phyloP scores from a whole-genome alignment of 2,329 filamentous ascomycete species.

The Bipolaris victoriae region DNA sequence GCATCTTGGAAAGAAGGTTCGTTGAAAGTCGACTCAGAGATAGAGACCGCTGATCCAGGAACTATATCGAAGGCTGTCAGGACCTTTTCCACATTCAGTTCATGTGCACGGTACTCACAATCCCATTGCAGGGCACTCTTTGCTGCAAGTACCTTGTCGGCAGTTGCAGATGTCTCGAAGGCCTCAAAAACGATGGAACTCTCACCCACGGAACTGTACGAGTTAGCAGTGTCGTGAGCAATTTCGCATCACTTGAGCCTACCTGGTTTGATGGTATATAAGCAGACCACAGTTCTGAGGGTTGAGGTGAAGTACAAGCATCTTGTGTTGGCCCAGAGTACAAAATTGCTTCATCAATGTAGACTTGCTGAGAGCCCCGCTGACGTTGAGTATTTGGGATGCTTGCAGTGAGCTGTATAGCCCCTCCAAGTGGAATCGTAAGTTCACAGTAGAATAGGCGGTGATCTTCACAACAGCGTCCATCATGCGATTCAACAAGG shows the following conservation, averaged over 20 bases:
- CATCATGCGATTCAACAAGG: slow-evolving; percentile 40
- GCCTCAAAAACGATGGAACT: slow-evolving; percentile 59
- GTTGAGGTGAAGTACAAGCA: slow-evolving; percentile 54
- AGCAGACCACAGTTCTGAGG: slow-evolving; percentile 59
- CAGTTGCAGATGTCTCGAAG: slow-evolving; percentile 65
- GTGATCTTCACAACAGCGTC: slow-evolving; percentile 29
- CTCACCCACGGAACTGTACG: slow-evolving; percentile 13
- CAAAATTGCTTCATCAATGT: slow-evolving; percentile 28
- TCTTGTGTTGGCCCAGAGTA: slow-evolving; percentile 19
- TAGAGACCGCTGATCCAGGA: slow-evolving; percentile 59
- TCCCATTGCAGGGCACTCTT: slow-evolving; percentile 62
- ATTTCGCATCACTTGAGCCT: slow-evolving; percentile 25
- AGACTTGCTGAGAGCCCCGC: slow-evolving; percentile 31
- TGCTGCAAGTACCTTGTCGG: slow-evolving; percentile 59
- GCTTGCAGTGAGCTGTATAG: slow-evolving; percentile 25
- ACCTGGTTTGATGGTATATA: slow-evolving; percentile 46
- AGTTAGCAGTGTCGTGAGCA: slow-evolving; percentile 3
- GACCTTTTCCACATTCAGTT: background rate
- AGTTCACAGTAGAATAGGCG: slow-evolving; percentile 13
- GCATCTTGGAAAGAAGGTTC: slow-evolving; percentile 55
- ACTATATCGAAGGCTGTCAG: slow-evolving; percentile 37
- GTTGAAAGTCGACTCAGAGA: slow-evolving; percentile 52
- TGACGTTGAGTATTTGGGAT: slow-evolving; percentile 29
- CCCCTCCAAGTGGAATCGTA: slow-evolving; percentile 20
- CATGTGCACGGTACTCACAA: slow-evolving; percentile 37